Evolutionary conservation across 768 basidiomycete species (phyloP).

Genomic region (Termitomyces sp.): DNA sequence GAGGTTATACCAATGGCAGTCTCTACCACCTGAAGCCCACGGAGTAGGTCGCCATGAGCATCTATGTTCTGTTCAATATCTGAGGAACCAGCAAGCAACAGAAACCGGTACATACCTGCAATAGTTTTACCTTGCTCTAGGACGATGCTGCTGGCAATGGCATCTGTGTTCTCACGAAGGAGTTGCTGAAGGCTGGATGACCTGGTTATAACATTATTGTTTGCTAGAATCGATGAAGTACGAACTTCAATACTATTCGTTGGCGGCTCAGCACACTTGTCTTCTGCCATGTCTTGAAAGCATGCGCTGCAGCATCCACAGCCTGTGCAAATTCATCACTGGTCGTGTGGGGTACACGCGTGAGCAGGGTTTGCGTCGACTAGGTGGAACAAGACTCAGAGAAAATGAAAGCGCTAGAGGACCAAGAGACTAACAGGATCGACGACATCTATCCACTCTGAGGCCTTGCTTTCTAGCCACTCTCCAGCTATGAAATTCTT

Average conservation of each 20-base stretch:
- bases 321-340: slow-evolving; percentile 77
- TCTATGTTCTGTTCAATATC: slow-evolving; percentile 40
- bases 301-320: slow-evolving; percentile 76
- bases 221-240: slow-evolving; percentile 8
- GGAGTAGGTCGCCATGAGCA: slow-evolving; percentile 91
- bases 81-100: neutral
- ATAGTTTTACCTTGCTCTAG: slow-evolving; percentile 96
- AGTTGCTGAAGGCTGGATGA: slow-evolving; percentile 75
- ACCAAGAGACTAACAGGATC: slow-evolving; percentile 70
- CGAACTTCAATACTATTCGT: slow-evolving; percentile 84
- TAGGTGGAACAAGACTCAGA: slow-evolving; percentile 24
- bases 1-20: slow-evolving; percentile 78
- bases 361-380: slow-evolving; percentile 90
- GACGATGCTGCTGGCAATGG: slow-evolving; percentile 85
- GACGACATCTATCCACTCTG: slow-evolving; percentile 80
- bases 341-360: slow-evolving; percentile 88
- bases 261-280: slow-evolving; percentile 86
- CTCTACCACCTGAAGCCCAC: slow-evolving; percentile 88
- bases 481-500: slow-evolving; percentile 92
- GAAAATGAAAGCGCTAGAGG: neutral
- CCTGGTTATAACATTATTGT: neutral
- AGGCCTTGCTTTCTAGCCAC: slow-evolving; percentile 77
- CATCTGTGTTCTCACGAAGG: slow-evolving; percentile 81
- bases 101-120: slow-evolving; percentile 45
- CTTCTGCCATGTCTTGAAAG: slow-evolving; percentile 86